phyloP scores from a whole-genome alignment of 163 green algal species.

The Chloromonas sp. region DNA sequence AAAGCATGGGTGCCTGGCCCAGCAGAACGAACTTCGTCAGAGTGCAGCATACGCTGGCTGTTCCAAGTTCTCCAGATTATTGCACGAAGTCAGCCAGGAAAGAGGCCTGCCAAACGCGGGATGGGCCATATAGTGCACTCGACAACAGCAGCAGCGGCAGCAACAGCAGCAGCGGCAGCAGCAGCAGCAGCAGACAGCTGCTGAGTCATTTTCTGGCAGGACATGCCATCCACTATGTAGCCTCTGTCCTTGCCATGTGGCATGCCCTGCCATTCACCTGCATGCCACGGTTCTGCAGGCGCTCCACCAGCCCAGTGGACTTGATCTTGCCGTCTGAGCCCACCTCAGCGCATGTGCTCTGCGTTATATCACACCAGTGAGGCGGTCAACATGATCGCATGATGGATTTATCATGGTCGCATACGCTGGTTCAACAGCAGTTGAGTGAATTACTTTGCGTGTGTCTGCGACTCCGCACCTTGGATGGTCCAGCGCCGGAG shows the following conservation, averaged over 20 bases:
- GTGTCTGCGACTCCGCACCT: background rate
- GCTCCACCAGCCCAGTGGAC: constrained; percentile 8
- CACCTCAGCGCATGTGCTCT: too few species aligned
- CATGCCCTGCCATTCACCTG: background rate
- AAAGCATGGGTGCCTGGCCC: background rate
- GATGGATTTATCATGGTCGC: too few species aligned
- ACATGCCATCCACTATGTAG: too few species aligned
- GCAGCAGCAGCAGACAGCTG: too few species aligned
- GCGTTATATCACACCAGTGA: too few species aligned
- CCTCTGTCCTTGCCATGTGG: background rate
- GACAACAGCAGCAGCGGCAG: too few species aligned
- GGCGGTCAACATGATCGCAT: too few species aligned
- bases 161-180: too few species aligned
- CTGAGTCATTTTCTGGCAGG: too few species aligned
- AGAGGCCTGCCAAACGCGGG: background rate
- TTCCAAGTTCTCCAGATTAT: background rate
- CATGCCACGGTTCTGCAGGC: constrained; percentile 19
- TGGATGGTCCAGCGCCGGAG: constrained; percentile 23
- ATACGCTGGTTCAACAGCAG: too few species aligned
- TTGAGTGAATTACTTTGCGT: too few species aligned
- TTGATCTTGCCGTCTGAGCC: background rate
- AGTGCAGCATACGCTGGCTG: background rate
- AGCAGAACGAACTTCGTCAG: too few species aligned
- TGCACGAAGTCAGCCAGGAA: background rate
- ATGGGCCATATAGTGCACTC: background rate